Conservation (phyloP, 2,329 filamentous ascomycete species). For the Zymoseptoria brevis region DNA sequence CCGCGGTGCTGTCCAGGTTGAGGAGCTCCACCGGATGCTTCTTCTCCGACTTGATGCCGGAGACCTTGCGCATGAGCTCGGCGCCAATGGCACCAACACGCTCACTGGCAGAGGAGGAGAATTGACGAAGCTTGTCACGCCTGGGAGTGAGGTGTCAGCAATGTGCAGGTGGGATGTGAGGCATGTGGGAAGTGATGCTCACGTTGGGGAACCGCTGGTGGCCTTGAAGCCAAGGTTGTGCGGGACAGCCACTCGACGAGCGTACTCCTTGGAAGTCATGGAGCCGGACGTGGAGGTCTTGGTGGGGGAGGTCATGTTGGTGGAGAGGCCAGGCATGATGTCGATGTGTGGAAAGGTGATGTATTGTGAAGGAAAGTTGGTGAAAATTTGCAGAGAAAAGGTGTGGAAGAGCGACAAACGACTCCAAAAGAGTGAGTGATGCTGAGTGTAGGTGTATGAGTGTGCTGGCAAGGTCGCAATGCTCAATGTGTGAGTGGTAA, state of each 20-base stretch:
- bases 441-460: not conserved
- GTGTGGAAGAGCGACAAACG: not conserved
- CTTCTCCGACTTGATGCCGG: not conserved
- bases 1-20: constrained; percentile 12
- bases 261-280: not conserved
- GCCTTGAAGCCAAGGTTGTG: not conserved
- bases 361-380: not conserved
- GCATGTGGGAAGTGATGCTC: not conserved
- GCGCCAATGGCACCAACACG: not conserved
- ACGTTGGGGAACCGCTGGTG: not conserved
- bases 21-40: constrained; percentile 1
- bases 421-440: not conserved
- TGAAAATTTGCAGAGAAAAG: not conserved
- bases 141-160: not conserved
- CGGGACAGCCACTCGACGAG: not conserved
- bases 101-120: not conserved
- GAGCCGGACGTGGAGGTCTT: not conserved
- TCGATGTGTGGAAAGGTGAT: not conserved
- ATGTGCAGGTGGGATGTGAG: not conserved
- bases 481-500: not conserved
- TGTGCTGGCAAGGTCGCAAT: not conserved
- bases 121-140: not conserved
- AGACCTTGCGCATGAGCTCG: not conserved
- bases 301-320: not conserved
- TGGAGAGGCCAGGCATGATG: not conserved